Base-by-base conservation (phyloP, 805 yeast genomes). In the Starmerella cellae region DNA sequence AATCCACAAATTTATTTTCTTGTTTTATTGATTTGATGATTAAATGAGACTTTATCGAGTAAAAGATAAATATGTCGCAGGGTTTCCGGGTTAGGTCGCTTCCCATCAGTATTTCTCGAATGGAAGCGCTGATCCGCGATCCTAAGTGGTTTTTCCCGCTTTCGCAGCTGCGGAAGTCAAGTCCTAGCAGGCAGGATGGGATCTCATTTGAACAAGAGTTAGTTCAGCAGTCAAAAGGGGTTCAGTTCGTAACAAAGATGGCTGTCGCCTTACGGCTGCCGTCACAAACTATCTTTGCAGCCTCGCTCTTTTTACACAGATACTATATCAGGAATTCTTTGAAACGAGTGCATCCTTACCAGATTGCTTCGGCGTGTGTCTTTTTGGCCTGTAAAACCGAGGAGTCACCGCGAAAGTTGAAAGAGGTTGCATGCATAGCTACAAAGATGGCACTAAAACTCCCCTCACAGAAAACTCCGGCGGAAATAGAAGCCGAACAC, bases 301-400 rank as follows among this genome's bases (percentile, higher is more conserved):
- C 77, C 0, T 55, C 71, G 20, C 60, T 59, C 14, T 67, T 62
- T 45, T 59, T 73, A 41, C 78, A 73, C 46, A 58, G 79, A 39
- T 73, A 71, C 54, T 74, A 71, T 52, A 65, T 69, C 67, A 57
- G 72, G 22, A 56, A 60, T 41, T 65, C 70, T 28, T 49, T 71
- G 38, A 56, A 58, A 31, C 54, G 60, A 34, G 60, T 60, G 46
- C 77, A 71, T 45, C 66, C 67, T 39, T 74, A 67, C 47, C 74
- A 74, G 44, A 60, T 68, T 6, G 76, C 68, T 0, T 74, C 73
- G 1, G 65, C 75, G 2, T 57, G 70, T 24, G 49, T 74, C 16
- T 73, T 73, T 49, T 56, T 73, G 21, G 76, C 76, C 3, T 63
- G 73, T 41, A 73, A 73, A 46, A 65, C 71, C 6, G 75, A 73